Base-by-base conservation (phyloP, 2,329 filamentous ascomycete species). In the Trichoderma sp. region DNA sequence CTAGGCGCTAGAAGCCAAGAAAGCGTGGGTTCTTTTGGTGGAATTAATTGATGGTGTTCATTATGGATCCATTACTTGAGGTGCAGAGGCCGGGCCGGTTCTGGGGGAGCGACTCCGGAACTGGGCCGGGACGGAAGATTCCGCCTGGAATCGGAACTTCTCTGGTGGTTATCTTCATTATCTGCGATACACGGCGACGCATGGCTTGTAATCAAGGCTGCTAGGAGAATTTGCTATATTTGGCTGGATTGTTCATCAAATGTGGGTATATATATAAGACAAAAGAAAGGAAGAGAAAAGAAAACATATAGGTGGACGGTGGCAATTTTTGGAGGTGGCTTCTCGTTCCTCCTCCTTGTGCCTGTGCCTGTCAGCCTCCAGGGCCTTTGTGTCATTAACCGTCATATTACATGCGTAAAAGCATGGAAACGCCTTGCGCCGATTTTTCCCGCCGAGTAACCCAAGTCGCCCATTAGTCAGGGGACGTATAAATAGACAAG, bases 251-350 rank as follows among this genome's bases (percentile, higher is more conserved):
- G 24, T n/a, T 61, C 36, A 69, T 61, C 34, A 51, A 28, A 32
- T 43, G 36, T 51, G 66, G 66, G 66, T 69, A 69, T 69, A 60
- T 57, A 58, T 68, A 68, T 39, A 28, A n/a, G n/a, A 61, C 51
- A 67, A 57, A 67, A 43, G 51, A 67, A 43, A 43, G 0, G 12
- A 60, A 60, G n/a, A 15, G 53, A 60, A 15, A 47, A 24, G 34
- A 15, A 47, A 32, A 15, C 12, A 60, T 63, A 24, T 69, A 30
- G n/a, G 28, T 58, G 64, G 62, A 65, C n/a, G 39, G 28, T 43
- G 62, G 62, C 32, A 28, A 28, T 53, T 30, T 39, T 58, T 21
- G 24, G 12, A n/a, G 62, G 39, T 11, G 62, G 2, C n/a, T 53
- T 28, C 18, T 43, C 6, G 14, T 32, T 15, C 21, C 34, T 58